phyloP scores from a whole-genome alignment of 139 green algal species.

The Tetratostichococcus sp. region DNA sequence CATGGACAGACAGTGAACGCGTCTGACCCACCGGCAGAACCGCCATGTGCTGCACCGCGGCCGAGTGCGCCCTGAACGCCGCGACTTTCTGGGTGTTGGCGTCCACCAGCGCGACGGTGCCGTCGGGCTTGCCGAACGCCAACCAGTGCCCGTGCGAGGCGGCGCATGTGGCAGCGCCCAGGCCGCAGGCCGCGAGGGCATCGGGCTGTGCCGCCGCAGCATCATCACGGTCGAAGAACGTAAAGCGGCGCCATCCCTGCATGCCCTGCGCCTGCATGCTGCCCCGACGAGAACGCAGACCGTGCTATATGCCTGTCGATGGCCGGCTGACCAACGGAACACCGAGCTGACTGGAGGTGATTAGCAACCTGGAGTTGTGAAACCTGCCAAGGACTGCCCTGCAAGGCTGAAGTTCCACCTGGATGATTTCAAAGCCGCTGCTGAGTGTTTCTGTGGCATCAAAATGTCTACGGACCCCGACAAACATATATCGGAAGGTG shows the following conservation, averaged over 20 bases:
- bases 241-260: not conserved
- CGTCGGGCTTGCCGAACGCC: not conserved
- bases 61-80: not conserved
- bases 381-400: too few relatives aligned
- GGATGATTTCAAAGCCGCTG: too few relatives aligned
- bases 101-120: conserved; percentile 2
- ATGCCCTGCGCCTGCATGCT: not conserved
- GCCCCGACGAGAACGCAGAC: too few relatives aligned
- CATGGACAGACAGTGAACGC: not conserved
- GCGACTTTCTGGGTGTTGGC: not conserved
- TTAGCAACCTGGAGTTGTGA: too few relatives aligned
- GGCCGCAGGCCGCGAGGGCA: not conserved
- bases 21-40: not conserved
- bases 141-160: not conserved
- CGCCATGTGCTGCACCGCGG: not conserved
- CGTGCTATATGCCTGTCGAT: too few relatives aligned
- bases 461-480: too few relatives aligned
- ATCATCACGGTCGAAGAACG: not conserved
- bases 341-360: too few relatives aligned
- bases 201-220: not conserved
- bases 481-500: too few relatives aligned
- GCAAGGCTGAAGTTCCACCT: too few relatives aligned
- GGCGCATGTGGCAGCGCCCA: not conserved
- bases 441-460: too few relatives aligned
- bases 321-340: too few relatives aligned